These are phyloP conservation scores for Candida odintsovae DNA, from an alignment of 805 yeast genomes.

Conservation along the genomic window DNA sequence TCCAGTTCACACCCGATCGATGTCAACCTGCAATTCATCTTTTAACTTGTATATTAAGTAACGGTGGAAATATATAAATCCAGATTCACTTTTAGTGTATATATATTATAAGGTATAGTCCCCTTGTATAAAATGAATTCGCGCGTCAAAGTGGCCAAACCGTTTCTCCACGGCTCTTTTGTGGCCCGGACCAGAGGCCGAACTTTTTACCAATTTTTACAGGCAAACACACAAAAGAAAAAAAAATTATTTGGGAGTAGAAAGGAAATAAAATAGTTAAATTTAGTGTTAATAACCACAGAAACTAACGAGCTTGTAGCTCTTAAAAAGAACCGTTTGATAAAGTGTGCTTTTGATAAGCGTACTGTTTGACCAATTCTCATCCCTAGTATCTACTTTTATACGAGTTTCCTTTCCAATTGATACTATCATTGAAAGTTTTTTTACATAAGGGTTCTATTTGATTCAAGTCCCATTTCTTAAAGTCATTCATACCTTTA, in stretches of 20 bases:
- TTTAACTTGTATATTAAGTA: no score
- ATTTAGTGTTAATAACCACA: background rate
- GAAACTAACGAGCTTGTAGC: background rate
- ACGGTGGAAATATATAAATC: no score
- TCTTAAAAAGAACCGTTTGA: background rate
- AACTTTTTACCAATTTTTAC: no score
- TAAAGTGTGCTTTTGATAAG: background rate
- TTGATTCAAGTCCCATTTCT: no score
- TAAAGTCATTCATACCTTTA: no score
- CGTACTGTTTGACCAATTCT: background rate
- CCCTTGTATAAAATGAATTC: background rate
- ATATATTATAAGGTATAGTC: no score
- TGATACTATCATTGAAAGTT: background rate
- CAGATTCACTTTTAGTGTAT: no score
- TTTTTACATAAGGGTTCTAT: no score
- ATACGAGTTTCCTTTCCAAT: background rate
- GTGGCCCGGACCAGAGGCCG: background rate
- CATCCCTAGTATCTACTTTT: no score
- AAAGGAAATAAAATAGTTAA: background rate
- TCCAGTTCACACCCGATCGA: slow-evolving; percentile 81
- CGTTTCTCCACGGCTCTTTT: background rate
- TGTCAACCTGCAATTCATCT: slow-evolving; percentile 42
- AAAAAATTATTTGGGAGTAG: background rate
- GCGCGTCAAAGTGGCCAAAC: no score
- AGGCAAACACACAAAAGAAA: no score